A percentile compares a stretch with the other conserved stretches of the same genome.
Evolutionary conservation across 345 rosid species (phyloP).

Genomic region (Brassica nigra): DNA sequence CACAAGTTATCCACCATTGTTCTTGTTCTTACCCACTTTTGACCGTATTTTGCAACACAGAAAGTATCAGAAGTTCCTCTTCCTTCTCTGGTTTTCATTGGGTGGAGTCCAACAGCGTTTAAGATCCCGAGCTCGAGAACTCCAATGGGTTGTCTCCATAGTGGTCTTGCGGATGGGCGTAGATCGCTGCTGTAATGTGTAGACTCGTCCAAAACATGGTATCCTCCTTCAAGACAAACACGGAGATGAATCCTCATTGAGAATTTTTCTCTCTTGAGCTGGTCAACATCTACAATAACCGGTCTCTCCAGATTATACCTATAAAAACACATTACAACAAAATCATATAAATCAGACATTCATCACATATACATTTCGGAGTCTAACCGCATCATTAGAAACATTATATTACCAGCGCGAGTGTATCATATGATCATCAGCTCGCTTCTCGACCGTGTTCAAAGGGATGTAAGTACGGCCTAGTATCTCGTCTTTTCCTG

Average conservation of each 20-base stretch:
- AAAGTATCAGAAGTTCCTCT: conserved; percentile 89
- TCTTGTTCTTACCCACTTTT: conserved; percentile 91
- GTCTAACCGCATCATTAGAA: neutral
- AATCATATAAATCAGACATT: neutral
- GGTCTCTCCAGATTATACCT: conserved; percentile 79
- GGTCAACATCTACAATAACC: conserved; percentile 72
- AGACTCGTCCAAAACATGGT: conserved; percentile 94
- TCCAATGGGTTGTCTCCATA: conserved; percentile 91
- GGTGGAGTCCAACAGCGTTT: conserved; percentile 83
- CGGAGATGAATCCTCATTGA: conserved; percentile 86
- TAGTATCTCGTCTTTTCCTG: conserved; percentile 84
- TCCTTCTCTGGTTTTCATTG: conserved; percentile 91
- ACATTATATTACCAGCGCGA: conserved; percentile 58
- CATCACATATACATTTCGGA: neutral
- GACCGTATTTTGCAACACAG: conserved; percentile 97
- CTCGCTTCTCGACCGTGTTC: conserved; percentile 70
- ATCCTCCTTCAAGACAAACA: conserved; percentile 95
- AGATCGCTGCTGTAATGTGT: conserved; percentile 97
- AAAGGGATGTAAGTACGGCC: conserved; percentile 72
- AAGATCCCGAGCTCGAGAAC: conserved; percentile 86
- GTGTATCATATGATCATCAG: conserved; percentile 73
- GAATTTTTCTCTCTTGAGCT: conserved; percentile 83
- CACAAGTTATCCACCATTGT: conserved; percentile 79
- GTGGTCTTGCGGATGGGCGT: conserved; percentile 87
- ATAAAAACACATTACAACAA: conserved; percentile 4